Conservation (phyloP, 2,329 filamentous ascomycete species). For the Trichoderma endophyticum region DNA sequence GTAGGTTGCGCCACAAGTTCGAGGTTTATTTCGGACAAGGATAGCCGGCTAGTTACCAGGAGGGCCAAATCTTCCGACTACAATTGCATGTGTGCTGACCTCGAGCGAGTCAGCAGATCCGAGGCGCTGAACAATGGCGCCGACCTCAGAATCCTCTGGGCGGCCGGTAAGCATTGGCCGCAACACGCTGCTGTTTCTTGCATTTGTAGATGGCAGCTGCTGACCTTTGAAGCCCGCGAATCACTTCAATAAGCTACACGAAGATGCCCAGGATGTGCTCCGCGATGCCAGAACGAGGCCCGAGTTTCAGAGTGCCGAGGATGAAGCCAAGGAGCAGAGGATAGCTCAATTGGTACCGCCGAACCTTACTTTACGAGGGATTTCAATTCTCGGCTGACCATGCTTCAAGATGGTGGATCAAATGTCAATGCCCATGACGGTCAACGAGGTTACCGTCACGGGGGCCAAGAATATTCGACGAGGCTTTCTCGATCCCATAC, state of each 20-base stretch:
- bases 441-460: conserved; percentile 80
- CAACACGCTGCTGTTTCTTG: conserved; percentile 18
- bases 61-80: conserved; percentile 4
- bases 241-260: conserved; percentile 40
- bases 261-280: conserved; percentile 37
- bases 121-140: conserved; percentile 33
- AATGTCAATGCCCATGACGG: conserved; percentile 79
- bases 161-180: conserved; percentile 28
- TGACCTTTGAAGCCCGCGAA: conserved; percentile 33
- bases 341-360: conserved; percentile 37
- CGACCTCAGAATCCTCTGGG: conserved; percentile 30
- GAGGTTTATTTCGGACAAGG: neutral
- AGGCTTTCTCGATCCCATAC: conserved; percentile 76
- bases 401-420: conserved; percentile 57
- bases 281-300: conserved; percentile 39
- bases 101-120: conserved; percentile 14
- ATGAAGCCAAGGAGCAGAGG: conserved; percentile 40
- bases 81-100: neutral
- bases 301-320: conserved; percentile 35
- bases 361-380: neutral
- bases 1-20: conserved; percentile 11
- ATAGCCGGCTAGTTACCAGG: conserved; percentile 3
- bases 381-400: conserved; percentile 22
- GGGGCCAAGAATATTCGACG: conserved; percentile 80
- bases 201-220: conserved; percentile 2